These are phyloP conservation scores for Fraxinus paxiana DNA, from an alignment of 305 asterid genomes.

Conservation along the genomic window DNA sequence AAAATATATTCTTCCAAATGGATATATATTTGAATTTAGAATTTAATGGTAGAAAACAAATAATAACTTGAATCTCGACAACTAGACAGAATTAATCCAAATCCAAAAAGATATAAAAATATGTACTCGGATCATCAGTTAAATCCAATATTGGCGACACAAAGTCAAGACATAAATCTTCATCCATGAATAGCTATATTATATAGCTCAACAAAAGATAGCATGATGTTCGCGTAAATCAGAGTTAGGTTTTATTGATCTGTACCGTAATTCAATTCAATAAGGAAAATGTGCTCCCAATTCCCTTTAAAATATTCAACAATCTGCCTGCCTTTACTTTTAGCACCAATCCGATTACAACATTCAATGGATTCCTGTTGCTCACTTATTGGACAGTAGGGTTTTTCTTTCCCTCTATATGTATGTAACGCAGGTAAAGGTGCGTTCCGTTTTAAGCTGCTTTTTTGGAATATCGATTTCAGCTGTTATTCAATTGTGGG, in stretches of 20 bases:
- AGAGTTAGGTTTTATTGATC: not conserved
- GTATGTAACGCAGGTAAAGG: not conserved
- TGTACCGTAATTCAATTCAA: not conserved
- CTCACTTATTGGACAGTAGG: not conserved
- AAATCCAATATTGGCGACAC: not conserved
- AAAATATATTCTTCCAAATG: not conserved
- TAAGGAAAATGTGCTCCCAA: not conserved
- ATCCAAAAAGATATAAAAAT: not conserved
- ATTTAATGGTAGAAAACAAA: not conserved
- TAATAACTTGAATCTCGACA: not conserved
- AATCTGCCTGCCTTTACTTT: not conserved
- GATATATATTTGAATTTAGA: not conserved
- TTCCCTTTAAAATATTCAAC: not conserved
- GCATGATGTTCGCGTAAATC: not conserved
- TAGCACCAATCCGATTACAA: not conserved
- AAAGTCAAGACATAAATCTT: not conserved
- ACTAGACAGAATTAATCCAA: not conserved
- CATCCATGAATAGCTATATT: not conserved
- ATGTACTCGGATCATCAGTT: not conserved
- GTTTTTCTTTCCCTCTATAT: not conserved
- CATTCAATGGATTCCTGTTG: not conserved
- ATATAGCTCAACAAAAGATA: not conserved
- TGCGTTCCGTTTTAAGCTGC: not conserved
- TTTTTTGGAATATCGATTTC: not conserved
- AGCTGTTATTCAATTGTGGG: no score